phyloP scores from a whole-genome alignment of 768 basidiomycete species.

The Clavulina sp. region DNA sequence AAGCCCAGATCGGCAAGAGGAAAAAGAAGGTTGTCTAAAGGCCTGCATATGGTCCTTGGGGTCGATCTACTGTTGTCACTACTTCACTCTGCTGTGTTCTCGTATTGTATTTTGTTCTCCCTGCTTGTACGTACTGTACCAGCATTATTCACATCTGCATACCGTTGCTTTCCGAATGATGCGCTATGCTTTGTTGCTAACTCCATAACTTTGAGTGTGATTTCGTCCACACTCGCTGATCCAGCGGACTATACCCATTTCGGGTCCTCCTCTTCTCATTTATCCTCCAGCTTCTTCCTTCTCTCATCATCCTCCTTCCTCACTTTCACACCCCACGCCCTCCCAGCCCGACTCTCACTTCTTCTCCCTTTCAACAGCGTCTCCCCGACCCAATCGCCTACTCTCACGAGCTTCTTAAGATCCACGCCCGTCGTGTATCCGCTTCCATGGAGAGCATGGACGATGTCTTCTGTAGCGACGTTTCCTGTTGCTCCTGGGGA shows the following conservation, averaged over 20 bases:
- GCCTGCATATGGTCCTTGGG: no score
- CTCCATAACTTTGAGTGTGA: no score
- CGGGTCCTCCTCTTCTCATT: no score
- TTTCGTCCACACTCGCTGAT: no score
- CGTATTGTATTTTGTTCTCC: no score
- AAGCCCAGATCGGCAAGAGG: slow-evolving; percentile 64
- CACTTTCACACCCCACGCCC: slow-evolving; percentile 43
- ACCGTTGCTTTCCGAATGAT: no score
- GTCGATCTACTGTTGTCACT: no score
- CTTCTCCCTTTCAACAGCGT: slow-evolving; percentile 43
- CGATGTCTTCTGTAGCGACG: slow-evolving; percentile 81
- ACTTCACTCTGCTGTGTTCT: no score
- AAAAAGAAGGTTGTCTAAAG: slow-evolving; percentile 8
- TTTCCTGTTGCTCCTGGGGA: slow-evolving; percentile 94
- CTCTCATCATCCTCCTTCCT: slow-evolving; percentile 20
- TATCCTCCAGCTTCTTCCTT: not conserved
- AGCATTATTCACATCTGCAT: no score
- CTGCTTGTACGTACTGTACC: no score
- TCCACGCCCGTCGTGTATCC: slow-evolving; percentile 40
- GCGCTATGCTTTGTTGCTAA: no score
- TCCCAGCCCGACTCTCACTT: slow-evolving; percentile 61
- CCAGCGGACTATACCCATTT: no score
- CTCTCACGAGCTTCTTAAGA: slow-evolving; percentile 49
- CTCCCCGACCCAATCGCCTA: slow-evolving; percentile 70
- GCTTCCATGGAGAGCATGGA: slow-evolving; percentile 62